Base-by-base conservation (phyloP, 768 basidiomycete genomes). In the Tephrocybe sp. region DNA sequence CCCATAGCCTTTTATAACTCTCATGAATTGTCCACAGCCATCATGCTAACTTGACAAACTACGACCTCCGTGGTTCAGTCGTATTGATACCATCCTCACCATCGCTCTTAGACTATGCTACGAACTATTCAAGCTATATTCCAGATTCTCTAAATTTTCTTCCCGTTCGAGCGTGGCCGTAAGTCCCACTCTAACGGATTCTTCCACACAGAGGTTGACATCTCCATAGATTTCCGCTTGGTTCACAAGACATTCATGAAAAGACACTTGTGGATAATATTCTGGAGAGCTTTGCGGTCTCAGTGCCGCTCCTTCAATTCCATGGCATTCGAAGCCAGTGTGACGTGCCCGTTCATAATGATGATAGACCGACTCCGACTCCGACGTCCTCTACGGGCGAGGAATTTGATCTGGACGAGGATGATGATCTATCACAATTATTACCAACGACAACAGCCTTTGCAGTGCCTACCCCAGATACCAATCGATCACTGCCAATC, bases 281-380 rank as follows among this genome's bases (percentile, higher is more conserved):
- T 8, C n/a, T 53, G 19, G 52, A 53, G 35, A 53, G 52, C 31
- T 70, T 68, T 42, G 62, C 65, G 1, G 61, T 67, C n/a, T 60
- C 64, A 5, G 54, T 65, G 2, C 68, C 68, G 1, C 63, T 72
- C 5, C 39, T 72, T 12, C 54, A 70, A 47, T 67, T 70, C 41
- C 60, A 66, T 22, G 57, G 61, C 26, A 54, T 65, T 14, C 46
- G 61, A 10, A 63, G 60, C 17, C 52, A 38, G 19, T 67, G 63
- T 33, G n/a, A 11, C n/a, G 16, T 32, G 5, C 30, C 44, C 12
- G 14, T 16, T 30, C 17, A 36, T 31, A 12, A 22, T 22, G 13
- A 19, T 13, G 11, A 4, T 7, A 26, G 4, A 7, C 3, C 26
- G 26, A 7, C 26, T 26, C 3, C 26, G 26, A 26, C 26, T 26